These are phyloP conservation scores for Colletotrichum tanaceti DNA, from an alignment of 2,329 filamentous ascomycete species.

Conservation along the genomic window DNA sequence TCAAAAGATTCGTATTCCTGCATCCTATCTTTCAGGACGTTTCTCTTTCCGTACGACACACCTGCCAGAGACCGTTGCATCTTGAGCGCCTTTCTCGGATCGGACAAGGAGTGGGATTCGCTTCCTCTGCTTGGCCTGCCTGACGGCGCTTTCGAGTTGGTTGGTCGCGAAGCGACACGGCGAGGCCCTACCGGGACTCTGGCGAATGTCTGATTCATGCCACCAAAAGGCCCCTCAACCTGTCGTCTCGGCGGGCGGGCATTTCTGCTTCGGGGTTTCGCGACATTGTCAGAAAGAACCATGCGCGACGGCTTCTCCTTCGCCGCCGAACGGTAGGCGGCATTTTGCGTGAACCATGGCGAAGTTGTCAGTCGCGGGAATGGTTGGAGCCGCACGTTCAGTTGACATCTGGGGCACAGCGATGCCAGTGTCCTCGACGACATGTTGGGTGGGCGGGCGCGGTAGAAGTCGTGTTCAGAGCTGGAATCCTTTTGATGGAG, in stretches of 20 bases:
- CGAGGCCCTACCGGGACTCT: constrained; percentile 45
- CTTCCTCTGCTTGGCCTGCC: constrained; percentile 42
- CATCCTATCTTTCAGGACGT: constrained; percentile 65
- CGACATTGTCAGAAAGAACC: constrained; percentile 67
- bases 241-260: constrained; percentile 52
- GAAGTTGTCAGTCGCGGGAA: constrained; percentile 41
- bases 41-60: constrained; percentile 78
- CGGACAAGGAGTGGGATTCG: constrained; percentile 43
- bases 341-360: constrained; percentile 52
- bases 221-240: constrained; percentile 63
- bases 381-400: constrained; percentile 27
- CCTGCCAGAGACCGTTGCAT: constrained; percentile 87
- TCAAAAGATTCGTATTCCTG: constrained; percentile 81
- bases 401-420: constrained; percentile 37
- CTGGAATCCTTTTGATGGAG: constrained; percentile 18
- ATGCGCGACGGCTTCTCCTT: constrained; percentile 64
- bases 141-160: constrained; percentile 48
- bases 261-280: constrained; percentile 51
- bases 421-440: constrained; percentile 39
- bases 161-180: constrained; percentile 9
- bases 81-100: constrained; percentile 79
- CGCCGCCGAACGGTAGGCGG: constrained; percentile 50
- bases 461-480: background rate
- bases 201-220: constrained; percentile 67
- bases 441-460: constrained; percentile 31